Conservation (phyloP, 2,329 filamentous ascomycete genomes). For the Xylaria hypoxylon region DNA sequence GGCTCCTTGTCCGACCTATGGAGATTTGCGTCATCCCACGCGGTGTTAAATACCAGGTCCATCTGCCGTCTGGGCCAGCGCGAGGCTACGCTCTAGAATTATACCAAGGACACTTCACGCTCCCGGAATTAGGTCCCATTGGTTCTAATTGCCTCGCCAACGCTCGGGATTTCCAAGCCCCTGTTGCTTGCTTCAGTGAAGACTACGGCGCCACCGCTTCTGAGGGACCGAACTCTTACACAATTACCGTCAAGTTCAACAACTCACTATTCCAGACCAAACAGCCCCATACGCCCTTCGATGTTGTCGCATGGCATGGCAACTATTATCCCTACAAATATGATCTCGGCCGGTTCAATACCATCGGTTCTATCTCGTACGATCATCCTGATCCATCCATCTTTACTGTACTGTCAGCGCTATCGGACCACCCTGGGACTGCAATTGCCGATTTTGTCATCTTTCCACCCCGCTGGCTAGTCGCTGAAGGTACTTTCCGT, state of each 20-base stretch:
- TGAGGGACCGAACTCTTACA: conserved; percentile 53
- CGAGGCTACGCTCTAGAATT: conserved; percentile 75
- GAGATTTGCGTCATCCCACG: conserved; percentile 76
- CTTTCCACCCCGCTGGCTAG: conserved; percentile 72
- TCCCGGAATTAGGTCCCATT: conserved; percentile 72
- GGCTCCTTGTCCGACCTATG: conserved; percentile 71
- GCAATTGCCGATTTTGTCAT: conserved; percentile 72
- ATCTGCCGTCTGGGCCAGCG: conserved; percentile 58
- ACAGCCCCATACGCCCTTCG: conserved; percentile 74
- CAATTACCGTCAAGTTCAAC: conserved; percentile 69
- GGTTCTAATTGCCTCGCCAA: conserved; percentile 73
- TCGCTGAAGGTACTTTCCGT: conserved; percentile 69
- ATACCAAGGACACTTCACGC: conserved; percentile 70
- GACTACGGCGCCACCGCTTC: conserved; percentile 55
- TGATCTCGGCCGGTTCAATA: conserved; percentile 75
- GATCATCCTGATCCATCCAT: conserved; percentile 78
- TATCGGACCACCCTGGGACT: conserved; percentile 62
- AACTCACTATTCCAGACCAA: conserved; percentile 70
- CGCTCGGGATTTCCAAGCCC: conserved; percentile 73
- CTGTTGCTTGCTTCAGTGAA: conserved; percentile 70
- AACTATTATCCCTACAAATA: conserved; percentile 79
- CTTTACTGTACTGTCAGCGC: conserved; percentile 71
- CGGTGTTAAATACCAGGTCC: conserved; percentile 73
- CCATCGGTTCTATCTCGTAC: conserved; percentile 73
- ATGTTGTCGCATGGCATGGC: conserved; percentile 78